Evolutionary conservation across 1,284 basidiomycete genomes (phyloP), one percentile per base, ranked within the genome.

Genomic region (Coniophora puteana): DNA sequence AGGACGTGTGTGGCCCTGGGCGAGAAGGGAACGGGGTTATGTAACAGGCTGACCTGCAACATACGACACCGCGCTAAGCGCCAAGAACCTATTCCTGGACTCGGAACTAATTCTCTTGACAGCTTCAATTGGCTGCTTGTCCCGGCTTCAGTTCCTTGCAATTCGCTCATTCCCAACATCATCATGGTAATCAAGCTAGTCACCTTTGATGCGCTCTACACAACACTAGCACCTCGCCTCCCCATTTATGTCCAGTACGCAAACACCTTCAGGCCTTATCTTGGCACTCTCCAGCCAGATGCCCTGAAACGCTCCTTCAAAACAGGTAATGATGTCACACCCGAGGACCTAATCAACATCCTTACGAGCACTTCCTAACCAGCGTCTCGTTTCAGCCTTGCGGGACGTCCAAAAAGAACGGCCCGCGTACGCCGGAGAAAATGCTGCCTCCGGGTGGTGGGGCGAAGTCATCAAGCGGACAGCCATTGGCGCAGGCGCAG

Each of bases 171-270:
- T n/a, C 10, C 13, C 32, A 13, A 36, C 12, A 38, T 8, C 35
- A 22, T 23, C 14, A 49, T 49, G 43, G 45, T 43, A 45, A 47
- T 55, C 46, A 62, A 24, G 37, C 66, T 87, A 4, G 79, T 86
- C 27, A 77, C 80, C 14, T 88, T 89, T 52, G 86, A 89, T 52
- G 76, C 78, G 1, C 66, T 88, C 20, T 76, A 81, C 51, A 89
- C 86, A 13, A 65, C 86, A 10, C 65, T 89, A 14, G 70, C 71
- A 1, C 83, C 82, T 14, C 75, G 82, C 4, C 61, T 63, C 31
- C 84, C 85, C 7, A 69, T 89, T 38, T 68, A 82, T 47, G 68
- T 77, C 33, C 84, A 88, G 55, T 89, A 89, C 51, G 69, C 82
- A 0, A 69, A 78, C 47, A 71, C 69, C 2, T 85, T 89, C 44